A percentile compares a stretch with the other conserved stretches of the same genome.
phyloP scores from a whole-genome alignment of 352 stramenopile species.

The Pythium apleroticum region DNA sequence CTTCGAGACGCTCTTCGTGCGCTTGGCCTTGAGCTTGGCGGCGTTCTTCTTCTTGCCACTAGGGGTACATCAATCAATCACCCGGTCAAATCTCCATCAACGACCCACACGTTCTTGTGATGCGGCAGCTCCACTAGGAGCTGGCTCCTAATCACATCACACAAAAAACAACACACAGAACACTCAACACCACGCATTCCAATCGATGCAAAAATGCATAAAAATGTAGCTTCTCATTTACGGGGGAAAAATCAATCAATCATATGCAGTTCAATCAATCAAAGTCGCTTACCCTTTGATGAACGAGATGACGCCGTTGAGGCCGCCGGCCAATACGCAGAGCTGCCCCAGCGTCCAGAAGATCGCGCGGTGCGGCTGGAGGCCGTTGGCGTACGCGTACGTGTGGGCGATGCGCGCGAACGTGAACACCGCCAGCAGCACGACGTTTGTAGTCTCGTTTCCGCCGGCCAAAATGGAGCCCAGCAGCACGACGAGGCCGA shows the following conservation, averaged over 20 bases:
- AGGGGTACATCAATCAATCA: neutral
- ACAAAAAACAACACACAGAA: neutral
- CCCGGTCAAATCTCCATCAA: neutral
- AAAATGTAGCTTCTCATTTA: neutral
- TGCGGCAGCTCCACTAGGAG: neutral
- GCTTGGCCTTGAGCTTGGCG: neutral
- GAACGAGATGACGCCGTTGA: conserved; percentile 44
- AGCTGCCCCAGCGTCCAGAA: conserved; percentile 39
- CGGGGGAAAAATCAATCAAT: neutral
- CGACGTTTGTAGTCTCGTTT: conserved; percentile 44
- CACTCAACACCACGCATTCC: neutral
- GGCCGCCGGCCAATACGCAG: conserved; percentile 34
- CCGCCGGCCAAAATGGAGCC: conserved; percentile 45
- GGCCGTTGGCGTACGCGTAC: conserved; percentile 30
- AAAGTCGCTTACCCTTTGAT: conserved; percentile 20
- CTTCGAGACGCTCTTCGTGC: neutral
- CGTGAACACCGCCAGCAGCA: conserved; percentile 32
- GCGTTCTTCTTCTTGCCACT: neutral
- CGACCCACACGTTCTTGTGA: neutral
- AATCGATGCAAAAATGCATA: neutral
- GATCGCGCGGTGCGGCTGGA: conserved; percentile 34
- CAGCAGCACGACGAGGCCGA: conserved; percentile 42
- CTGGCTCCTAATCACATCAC: neutral
- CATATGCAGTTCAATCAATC: neutral
- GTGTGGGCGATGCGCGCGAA: conserved; percentile 29